Base-by-base conservation (phyloP, 2,329 filamentous ascomycete genomes). In the Xylaria sp. region DNA sequence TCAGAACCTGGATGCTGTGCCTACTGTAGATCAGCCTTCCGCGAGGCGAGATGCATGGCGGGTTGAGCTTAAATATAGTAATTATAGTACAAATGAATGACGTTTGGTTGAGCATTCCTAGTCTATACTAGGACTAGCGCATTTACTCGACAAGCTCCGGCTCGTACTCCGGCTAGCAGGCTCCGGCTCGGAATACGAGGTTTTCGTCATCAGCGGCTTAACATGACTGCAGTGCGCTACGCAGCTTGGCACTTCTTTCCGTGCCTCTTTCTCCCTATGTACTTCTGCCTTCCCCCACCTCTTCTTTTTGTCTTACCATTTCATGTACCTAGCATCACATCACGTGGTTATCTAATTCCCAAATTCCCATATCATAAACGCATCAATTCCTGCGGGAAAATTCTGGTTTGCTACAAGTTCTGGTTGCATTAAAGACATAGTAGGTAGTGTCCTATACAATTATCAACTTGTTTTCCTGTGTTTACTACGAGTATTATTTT, bases 181-280 rank as follows among this genome's bases (percentile, higher is more conserved):
- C 51, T 60, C 56, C 58, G 39, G 60, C 28, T 49, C 51, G 41
- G 49, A 69, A 69, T 69, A 69, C 67, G 67, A 69, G 67, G 23
- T 67, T 61, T 48, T 52, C 28, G 64, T 67, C 49, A 52, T 56
- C 63, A 18, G 41, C 28, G 46, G n/a, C 41, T 56, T 39, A 23
- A 7, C 33, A 33, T 9, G n/a, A 48, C 46, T 46, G 18, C 13
- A 18, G 18, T 46, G 15, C 39, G 13, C 39, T 41, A 5, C 39
- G 13, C 15, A 48, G 15, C 13, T 46, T 46, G 41, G 18, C 46
- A 48, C 20, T n/a, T 48, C 46, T 20, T 48, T 20, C 28, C 28
- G 3, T 28, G 28, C 28, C 28, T 28, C 28, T 4, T 28, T 28
- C 28, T 28, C 28, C 28, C 28, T 28, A 28, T 5, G 28, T 28